phyloP scores from a whole-genome alignment of 1,139 yeast genomes.

The Yamadazyma blattariae region DNA sequence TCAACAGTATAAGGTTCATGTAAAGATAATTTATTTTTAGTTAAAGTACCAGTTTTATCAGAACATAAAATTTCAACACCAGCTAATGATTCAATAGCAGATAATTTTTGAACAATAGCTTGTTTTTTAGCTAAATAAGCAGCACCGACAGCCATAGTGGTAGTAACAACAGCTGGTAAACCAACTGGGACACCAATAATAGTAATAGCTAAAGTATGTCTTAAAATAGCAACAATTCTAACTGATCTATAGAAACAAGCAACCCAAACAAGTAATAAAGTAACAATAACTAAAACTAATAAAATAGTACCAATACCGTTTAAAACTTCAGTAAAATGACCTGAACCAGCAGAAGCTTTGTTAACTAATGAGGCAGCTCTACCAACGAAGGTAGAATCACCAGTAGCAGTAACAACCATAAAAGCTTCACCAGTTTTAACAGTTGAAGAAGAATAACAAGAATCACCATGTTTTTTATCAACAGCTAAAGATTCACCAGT shows the following conservation, averaged over 20 bases:
- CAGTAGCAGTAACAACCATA: conserved; percentile 94
- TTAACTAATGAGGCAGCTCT: conserved; percentile 96
- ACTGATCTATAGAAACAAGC: conserved; percentile 95
- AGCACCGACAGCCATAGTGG: conserved; percentile 99
- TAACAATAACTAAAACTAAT: conserved; percentile 83
- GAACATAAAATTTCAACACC: conserved; percentile 99
- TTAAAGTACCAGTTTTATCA: conserved; percentile 98
- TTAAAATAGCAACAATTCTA: conserved; percentile 83
- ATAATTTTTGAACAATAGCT: conserved; percentile 96
- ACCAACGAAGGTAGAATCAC: conserved; percentile 91
- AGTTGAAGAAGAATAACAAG: conserved; percentile 89
- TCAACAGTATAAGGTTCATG: conserved; percentile 99
- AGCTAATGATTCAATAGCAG: conserved; percentile 97
- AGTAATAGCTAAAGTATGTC: conserved; percentile 94
- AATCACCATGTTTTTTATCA: conserved; percentile 88
- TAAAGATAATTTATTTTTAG: conserved; percentile 94
- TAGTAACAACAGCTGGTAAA: conserved; percentile 98
- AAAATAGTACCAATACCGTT: conserved; percentile 96
- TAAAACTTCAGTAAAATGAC: conserved; percentile 97
- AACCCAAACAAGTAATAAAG: conserved; percentile 87
- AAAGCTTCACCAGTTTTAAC: conserved; percentile 97
- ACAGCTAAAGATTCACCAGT: conserved; percentile 98
- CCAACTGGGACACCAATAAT: conserved; percentile 99
- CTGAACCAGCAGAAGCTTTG: conserved; percentile 91
- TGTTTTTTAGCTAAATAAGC: conserved; percentile 98